Conservation (phyloP, 495 filamentous ascomycete species). For the Elasticomyces elasticus region DNA sequence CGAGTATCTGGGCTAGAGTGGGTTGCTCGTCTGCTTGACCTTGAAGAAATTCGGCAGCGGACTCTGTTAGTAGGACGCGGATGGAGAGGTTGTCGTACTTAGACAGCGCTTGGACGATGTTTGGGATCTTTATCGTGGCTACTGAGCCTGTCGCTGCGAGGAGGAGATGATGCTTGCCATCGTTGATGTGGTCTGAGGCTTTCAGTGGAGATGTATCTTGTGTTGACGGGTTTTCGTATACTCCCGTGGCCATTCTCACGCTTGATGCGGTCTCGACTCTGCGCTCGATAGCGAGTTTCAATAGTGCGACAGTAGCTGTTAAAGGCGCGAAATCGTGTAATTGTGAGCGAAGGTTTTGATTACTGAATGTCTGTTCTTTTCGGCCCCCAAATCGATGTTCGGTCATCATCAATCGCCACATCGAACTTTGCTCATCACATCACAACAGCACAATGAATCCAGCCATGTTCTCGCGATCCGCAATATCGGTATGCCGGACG, state of each 20-base stretch:
- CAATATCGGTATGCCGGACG: constrained; percentile 9
- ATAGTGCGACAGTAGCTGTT: too few relatives aligned
- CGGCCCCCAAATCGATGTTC: background rate
- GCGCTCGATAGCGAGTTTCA: too few relatives aligned
- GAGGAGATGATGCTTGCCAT: constrained; percentile 66
- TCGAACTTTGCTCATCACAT: background rate
- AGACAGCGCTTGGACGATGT: constrained; percentile 53
- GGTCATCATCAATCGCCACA: background rate
- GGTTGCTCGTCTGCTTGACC: constrained; percentile 65
- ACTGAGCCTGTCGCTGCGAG: constrained; percentile 70
- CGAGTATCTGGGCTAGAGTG: constrained; percentile 39
- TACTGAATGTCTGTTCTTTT: background rate
- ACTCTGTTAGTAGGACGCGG: constrained; percentile 64
- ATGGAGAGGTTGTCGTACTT: constrained; percentile 56
- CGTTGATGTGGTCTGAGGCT: constrained; percentile 33
- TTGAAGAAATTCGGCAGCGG: constrained; percentile 59
- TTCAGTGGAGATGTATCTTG: constrained; percentile 10
- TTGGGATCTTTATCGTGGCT: constrained; percentile 81
- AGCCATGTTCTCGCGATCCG: constrained; percentile 14
- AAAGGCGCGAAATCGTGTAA: too few relatives aligned
- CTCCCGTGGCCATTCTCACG: too few relatives aligned
- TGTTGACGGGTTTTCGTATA: too few relatives aligned
- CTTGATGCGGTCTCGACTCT: too few relatives aligned
- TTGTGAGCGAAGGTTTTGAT: too few relatives aligned
- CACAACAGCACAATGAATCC: background rate